phyloP scores from a whole-genome alignment of 805 yeast genomes.

The Saccharomycopsis capsularis region DNA sequence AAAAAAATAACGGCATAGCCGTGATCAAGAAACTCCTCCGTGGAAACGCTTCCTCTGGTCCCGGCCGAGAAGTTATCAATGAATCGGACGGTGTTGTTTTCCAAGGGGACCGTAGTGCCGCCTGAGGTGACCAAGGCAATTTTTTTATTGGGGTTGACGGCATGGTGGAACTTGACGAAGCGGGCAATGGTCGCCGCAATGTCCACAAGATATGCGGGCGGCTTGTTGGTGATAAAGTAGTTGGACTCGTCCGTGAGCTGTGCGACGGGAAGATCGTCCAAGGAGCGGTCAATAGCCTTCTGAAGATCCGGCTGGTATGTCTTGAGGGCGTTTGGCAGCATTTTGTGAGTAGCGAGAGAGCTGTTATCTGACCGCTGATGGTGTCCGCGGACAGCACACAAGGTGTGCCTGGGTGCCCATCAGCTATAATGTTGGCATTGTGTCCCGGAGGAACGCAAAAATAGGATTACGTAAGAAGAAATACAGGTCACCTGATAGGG shows the following conservation, averaged over 20 bases:
- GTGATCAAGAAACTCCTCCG: constrained; percentile 78
- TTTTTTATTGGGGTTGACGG: constrained; percentile 27
- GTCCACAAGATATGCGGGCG: constrained; percentile 68
- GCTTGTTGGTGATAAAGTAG: constrained; percentile 64
- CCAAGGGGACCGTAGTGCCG: constrained; percentile 97
- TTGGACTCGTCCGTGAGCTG: constrained; percentile 58
- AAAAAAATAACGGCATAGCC: constrained; percentile 91
- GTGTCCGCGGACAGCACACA: too few species aligned
- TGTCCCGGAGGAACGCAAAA: too few species aligned
- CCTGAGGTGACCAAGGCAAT: constrained; percentile 89
- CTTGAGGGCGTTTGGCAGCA: constrained; percentile 9
- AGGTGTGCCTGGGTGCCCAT: too few species aligned
- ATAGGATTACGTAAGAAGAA: too few species aligned
- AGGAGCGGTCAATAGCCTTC: constrained; percentile 71
- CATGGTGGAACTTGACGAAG: constrained; percentile 52
- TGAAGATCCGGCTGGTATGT: constrained; percentile 45
- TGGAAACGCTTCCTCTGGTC: constrained; percentile 93
- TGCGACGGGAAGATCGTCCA: constrained; percentile 69
- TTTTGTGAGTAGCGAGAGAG: too few species aligned
- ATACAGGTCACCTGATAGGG: too few species aligned
- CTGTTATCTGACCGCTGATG: too few species aligned
- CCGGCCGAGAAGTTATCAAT: constrained; percentile 98
- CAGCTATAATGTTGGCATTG: too few species aligned
- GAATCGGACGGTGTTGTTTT: constrained; percentile 92
- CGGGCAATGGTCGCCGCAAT: constrained; percentile 48